Evolutionary conservation across 164 flowering plant species (phyloP).

Genomic region (Nelumbo lutea): DNA sequence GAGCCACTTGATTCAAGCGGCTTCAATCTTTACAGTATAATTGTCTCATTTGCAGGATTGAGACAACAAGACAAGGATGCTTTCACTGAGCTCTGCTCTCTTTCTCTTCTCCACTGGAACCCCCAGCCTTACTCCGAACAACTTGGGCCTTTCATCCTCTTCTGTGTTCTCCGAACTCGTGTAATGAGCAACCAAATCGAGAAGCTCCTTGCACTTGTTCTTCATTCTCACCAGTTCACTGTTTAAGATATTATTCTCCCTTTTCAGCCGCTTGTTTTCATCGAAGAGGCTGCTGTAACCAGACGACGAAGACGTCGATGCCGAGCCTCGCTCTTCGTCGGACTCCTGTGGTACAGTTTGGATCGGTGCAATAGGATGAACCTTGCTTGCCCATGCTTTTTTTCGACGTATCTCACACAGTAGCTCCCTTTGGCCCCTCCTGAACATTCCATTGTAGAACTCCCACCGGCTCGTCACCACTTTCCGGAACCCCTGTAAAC

Average conservation of each 20-base stretch:
- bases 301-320: constrained; percentile 50
- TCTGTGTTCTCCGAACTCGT: constrained; percentile 15
- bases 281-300: constrained; percentile 37
- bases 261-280: constrained; percentile 62
- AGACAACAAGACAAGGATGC: constrained; percentile 28
- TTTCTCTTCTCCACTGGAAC: constrained; percentile 35
- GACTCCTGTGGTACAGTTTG: constrained; percentile 10
- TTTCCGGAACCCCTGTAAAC: constrained; percentile 55
- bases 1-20: background rate
- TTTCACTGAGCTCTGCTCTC: constrained; percentile 25
- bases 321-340: constrained; percentile 54
- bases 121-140: constrained; percentile 72
- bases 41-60: constrained; percentile 36
- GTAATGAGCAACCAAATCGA: constrained; percentile 43
- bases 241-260: constrained; percentile 47
- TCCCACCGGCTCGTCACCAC: constrained; percentile 76
- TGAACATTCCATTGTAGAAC: constrained; percentile 67
- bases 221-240: constrained; percentile 51
- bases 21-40: background rate
- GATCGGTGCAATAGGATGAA: constrained; percentile 8
- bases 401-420: constrained; percentile 55
- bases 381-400: constrained; percentile 52
- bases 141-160: constrained; percentile 38
- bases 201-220: constrained; percentile 58
- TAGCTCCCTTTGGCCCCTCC: constrained; percentile 44